Conservation (phyloP, 2,329 filamentous ascomycete species). For the Phaeomoniella chlamydospora region DNA sequence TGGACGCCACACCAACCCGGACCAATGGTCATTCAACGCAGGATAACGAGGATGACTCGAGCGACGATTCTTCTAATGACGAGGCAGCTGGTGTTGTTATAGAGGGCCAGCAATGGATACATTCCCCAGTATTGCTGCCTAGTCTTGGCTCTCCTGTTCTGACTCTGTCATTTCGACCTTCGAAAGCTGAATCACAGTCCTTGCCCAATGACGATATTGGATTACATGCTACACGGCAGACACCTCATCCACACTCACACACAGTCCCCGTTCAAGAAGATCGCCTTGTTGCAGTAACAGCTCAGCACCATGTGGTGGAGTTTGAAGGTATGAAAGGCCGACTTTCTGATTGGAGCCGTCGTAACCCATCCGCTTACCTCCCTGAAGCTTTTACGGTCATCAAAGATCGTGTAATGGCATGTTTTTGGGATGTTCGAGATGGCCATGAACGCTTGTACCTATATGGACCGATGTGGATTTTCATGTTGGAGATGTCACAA, state of each 20-base stretch:
- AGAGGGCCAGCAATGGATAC: slow-evolving; percentile 57
- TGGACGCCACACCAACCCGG: slow-evolving; percentile 14
- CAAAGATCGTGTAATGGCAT: slow-evolving; percentile 66
- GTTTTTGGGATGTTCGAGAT: slow-evolving; percentile 59
- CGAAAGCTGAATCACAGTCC: slow-evolving; percentile 11
- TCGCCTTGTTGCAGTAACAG: slow-evolving; percentile 45
- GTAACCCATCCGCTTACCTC: slow-evolving; percentile 62
- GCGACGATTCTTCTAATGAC: slow-evolving; percentile 33
- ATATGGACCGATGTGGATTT: slow-evolving; percentile 73
- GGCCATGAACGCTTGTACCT: slow-evolving; percentile 60
- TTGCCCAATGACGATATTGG: slow-evolving; percentile 30
- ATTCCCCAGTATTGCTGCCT: slow-evolving; percentile 58
- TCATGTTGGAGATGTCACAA: slow-evolving; percentile 75
- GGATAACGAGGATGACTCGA: slow-evolving; percentile 30
- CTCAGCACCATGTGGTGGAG: slow-evolving; percentile 55
- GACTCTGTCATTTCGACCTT: slow-evolving; percentile 51
- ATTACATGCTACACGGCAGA: slow-evolving; percentile 33
- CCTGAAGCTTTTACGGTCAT: slow-evolving; percentile 61
- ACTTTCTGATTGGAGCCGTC: slow-evolving; percentile 71
- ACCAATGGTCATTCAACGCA: slow-evolving; percentile 21
- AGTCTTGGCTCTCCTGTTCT: slow-evolving; percentile 51
- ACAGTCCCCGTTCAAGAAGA: slow-evolving; percentile 38
- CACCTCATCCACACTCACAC: slow-evolving; percentile 40
- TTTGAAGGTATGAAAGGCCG: slow-evolving; percentile 66
- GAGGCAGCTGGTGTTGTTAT: slow-evolving; percentile 31